A percentile compares a stretch with the other conserved stretches of the same genome.
phyloP scores from a whole-genome alignment of 1,284 basidiomycete species.

The Pseudomicrostroma phylloplanum region DNA sequence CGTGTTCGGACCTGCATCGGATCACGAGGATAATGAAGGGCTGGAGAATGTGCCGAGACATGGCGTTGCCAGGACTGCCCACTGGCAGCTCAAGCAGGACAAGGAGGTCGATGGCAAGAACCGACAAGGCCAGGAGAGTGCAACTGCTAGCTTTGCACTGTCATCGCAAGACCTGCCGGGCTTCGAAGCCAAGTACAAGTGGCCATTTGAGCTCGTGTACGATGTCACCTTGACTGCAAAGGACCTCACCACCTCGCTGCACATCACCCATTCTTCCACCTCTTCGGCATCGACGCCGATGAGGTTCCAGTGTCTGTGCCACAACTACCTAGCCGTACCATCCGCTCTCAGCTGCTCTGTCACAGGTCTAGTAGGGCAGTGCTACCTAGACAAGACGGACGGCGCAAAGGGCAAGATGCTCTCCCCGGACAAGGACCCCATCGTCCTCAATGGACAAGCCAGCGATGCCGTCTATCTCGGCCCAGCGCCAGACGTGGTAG shows the following conservation, averaged over 20 bases:
- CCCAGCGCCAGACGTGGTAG: conserved; percentile 17
- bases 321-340: conserved; percentile 48
- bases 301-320: conserved; percentile 52
- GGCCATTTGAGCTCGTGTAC: conserved; percentile 11
- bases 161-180: background rate
- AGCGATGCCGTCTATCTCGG: conserved; percentile 16
- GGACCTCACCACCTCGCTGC: conserved; percentile 37
- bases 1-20: conserved; percentile 31
- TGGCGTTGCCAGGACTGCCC: conserved; percentile 32
- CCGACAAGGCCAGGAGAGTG: background rate
- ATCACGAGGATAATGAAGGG: conserved; percentile 22
- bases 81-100: conserved; percentile 22
- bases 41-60: conserved; percentile 30
- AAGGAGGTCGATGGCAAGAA: conserved; percentile 18
- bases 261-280: conserved; percentile 30
- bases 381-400: conserved; percentile 35
- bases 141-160: conserved; percentile 1
- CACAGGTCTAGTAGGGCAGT: conserved; percentile 24
- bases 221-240: conserved; percentile 21
- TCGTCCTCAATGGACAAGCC: conserved; percentile 11
- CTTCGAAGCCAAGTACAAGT: conserved; percentile 3
- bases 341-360: conserved; percentile 27
- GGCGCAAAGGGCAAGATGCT: conserved; percentile 20
- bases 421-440: background rate
- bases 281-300: conserved; percentile 23